Conservation (phyloP, 768 basidiomycete species). For the Mycena galopus region DNA sequence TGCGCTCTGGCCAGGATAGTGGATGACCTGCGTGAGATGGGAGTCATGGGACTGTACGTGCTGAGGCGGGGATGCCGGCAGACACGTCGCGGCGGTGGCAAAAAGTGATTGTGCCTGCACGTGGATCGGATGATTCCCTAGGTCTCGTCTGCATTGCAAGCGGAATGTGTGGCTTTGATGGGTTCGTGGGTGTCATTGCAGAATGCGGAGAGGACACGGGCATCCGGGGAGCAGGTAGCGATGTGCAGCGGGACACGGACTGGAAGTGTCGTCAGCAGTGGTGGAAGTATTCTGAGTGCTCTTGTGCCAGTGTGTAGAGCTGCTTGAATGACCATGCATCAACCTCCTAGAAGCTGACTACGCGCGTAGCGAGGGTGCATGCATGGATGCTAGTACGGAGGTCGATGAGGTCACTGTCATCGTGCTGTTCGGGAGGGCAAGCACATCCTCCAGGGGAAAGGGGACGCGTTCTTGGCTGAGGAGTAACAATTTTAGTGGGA, state of each 20-base stretch:
- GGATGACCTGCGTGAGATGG: background rate
- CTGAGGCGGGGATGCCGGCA: conserved; percentile 29
- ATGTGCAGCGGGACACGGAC: background rate
- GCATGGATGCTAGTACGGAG: background rate
- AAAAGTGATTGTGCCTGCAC: conserved; percentile 14
- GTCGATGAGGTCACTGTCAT: background rate
- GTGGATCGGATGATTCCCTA: conserved; percentile 29
- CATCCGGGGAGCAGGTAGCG: conserved; percentile 5
- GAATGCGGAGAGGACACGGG: background rate
- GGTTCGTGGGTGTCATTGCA: background rate
- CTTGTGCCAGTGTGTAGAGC: background rate
- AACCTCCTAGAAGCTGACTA: background rate
- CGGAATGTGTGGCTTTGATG: conserved; percentile 32
- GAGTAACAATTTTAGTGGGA: too few relatives aligned
- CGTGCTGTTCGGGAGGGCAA: conserved; percentile 13
- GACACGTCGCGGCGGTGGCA: conserved; percentile 23
- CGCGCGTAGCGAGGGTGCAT: background rate
- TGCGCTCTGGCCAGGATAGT: background rate
- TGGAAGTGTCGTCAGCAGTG: background rate
- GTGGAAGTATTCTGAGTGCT: background rate
- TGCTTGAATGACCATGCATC: background rate
- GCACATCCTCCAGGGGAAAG: conserved; percentile 22
- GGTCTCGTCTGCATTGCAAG: conserved; percentile 34
- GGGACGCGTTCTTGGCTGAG: conserved; percentile 29
- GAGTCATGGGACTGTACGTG: conserved; percentile 9